These are phyloP conservation scores for Aspergillus hortae DNA, from an alignment of 2,329 filamentous ascomycete genomes.

Conservation along the genomic window DNA sequence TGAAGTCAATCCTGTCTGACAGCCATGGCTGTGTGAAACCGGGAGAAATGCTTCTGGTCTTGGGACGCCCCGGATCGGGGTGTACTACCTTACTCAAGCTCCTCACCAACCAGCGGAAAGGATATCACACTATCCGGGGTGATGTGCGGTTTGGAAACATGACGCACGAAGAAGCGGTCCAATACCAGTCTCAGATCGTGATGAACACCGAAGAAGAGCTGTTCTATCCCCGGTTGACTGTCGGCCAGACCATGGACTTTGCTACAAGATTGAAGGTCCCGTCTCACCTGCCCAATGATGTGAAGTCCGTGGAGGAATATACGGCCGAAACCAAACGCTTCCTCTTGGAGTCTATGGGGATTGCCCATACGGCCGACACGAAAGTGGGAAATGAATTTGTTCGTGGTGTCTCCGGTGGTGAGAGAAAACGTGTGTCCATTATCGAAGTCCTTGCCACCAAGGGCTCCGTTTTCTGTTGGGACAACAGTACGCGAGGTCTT, in stretches of 20 bases:
- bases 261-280: conserved; percentile 64
- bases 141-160: conserved; percentile 55
- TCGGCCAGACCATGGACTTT: conserved; percentile 52
- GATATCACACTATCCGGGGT: conserved; percentile 56
- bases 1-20: conserved; percentile 62
- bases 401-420: conserved; percentile 62
- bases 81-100: conserved; percentile 69
- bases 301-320: conserved; percentile 57
- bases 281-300: conserved; percentile 64
- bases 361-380: conserved; percentile 58
- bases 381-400: conserved; percentile 63
- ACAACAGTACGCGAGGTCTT: conserved; percentile 61
- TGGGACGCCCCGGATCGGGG: conserved; percentile 64
- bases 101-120: conserved; percentile 60
- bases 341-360: conserved; percentile 52
- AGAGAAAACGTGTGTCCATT: conserved; percentile 64
- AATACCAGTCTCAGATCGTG: conserved; percentile 55
- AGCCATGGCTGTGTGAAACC: conserved; percentile 66
- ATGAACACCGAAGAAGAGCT: conserved; percentile 53
- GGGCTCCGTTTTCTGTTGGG: conserved; percentile 59
- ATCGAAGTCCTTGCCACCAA: conserved; percentile 57
- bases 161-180: conserved; percentile 36
- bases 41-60: conserved; percentile 68
- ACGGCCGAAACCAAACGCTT: conserved; percentile 49
- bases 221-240: conserved; percentile 49